phyloP scores from a whole-genome alignment of 2,329 filamentous ascomycete genomes.

The Cordyceps farinosa region DNA sequence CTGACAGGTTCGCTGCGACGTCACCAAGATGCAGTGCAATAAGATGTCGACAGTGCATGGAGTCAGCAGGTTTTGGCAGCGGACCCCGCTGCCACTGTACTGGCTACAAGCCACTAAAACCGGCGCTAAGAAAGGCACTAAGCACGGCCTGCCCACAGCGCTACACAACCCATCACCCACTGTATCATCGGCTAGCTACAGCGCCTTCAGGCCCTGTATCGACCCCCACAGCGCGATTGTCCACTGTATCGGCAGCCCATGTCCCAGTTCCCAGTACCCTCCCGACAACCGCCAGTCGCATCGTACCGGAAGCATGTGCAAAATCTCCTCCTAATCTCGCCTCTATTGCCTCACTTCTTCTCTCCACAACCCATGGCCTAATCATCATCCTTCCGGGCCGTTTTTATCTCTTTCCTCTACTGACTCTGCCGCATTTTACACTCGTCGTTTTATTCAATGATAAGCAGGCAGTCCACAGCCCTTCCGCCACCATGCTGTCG shows the following conservation, averaged over 20 bases:
- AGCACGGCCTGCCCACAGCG: background rate
- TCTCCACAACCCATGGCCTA: background rate
- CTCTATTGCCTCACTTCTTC: background rate
- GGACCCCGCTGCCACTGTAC: background rate
- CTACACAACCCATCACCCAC: background rate
- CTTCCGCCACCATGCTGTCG: slow-evolving; percentile 13
- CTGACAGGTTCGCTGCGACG: background rate
- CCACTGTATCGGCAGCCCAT: background rate
- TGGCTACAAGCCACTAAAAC: background rate
- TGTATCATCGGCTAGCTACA: background rate
- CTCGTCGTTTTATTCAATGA: slow-evolving; percentile 4
- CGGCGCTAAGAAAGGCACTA: background rate
- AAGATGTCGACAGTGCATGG: no score
- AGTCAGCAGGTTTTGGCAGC: background rate
- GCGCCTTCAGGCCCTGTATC: background rate
- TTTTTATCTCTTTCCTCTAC: background rate
- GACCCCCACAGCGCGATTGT: background rate
- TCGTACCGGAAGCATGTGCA: slow-evolving; percentile 11
- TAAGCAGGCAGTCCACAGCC: background rate
- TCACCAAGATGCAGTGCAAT: background rate
- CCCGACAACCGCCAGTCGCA: background rate
- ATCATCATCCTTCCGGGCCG: background rate
- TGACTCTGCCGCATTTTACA: background rate
- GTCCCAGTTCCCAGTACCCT: background rate
- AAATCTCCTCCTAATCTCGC: slow-evolving; percentile 14